Evolutionary conservation across 2,329 filamentous ascomycete genomes (phyloP), one percentile per base, ranked within the genome.

Genomic region (Huntiella abstrusa): DNA sequence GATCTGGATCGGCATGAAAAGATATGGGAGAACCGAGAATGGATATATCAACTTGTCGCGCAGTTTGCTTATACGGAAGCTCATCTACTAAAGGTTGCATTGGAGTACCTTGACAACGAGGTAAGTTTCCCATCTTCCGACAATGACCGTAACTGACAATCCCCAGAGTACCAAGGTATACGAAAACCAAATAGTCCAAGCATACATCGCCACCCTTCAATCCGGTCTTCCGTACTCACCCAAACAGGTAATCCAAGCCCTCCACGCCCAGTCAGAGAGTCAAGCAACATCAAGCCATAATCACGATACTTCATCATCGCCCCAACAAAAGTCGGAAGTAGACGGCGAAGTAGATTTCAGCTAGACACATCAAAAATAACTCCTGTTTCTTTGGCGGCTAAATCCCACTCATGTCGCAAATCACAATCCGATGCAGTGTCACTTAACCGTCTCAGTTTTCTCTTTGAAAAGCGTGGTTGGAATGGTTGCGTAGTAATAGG

Each of bases 31-130:
- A 39, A 15, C 5, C 42, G 43, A 22, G 19, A 38, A 13, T 49
- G 46, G 28, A 40, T 35, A 32, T 49, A 49, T 32, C 13, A 19
- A 34, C 28, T 49, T 6, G 47, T 40, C 10, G 47, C 43, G 13
- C 47, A 49, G 38, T 49, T 46, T 43, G 43, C 47, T 13, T 49
- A 49, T 35, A 49, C 47, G 4, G 47, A 49, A 41, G 43, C 43
- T 10, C 47, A 49, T 33, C 22, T 49, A 12, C 38, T 49, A 6
- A 34, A 46, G 32, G 40, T 43, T 10, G 47, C 47, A 16, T 37
- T 36, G 4, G 22, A 22, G n/a, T 49, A 49, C 40, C 16, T 49
- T n/a, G 17, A 33, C 8, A 36, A 13, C 19, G 42, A 44, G 34
- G 47, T 46, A 43, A 17, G 47, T 46, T 19, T 8, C 22, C 8